Conservation (phyloP, 2,329 filamentous ascomycete genomes). For the Zasmidium citrigriseum region DNA sequence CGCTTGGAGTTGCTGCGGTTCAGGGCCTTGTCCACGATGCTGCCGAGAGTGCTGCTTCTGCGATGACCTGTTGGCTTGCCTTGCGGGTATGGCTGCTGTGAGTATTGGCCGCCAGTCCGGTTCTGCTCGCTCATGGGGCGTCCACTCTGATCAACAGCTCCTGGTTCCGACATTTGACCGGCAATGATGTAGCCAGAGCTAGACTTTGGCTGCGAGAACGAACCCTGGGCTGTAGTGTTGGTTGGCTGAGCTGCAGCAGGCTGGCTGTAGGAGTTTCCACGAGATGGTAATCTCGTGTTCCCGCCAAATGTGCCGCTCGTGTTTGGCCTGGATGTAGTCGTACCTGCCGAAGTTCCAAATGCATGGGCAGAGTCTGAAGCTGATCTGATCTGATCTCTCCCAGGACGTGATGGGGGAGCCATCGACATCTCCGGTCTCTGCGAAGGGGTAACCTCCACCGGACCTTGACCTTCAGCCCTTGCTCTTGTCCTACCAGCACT, state of each 20-base stretch:
- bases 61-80: constrained; percentile 66
- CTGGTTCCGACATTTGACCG: constrained; percentile 55
- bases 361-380: constrained; percentile 49
- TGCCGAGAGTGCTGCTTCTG: constrained; percentile 59
- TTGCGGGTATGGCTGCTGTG: constrained; percentile 60
- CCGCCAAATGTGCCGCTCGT: constrained; percentile 76
- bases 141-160: constrained; percentile 48
- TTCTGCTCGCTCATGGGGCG: constrained; percentile 59
- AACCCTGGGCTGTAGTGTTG: constrained; percentile 84
- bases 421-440: constrained; percentile 29
- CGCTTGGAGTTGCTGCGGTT: constrained; percentile 59
- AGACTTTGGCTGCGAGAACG: constrained; percentile 75
- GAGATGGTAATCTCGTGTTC: constrained; percentile 65
- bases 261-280: constrained; percentile 78
- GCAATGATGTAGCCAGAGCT: constrained; percentile 71
- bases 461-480: constrained; percentile 57
- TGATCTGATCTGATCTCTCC: constrained; percentile 52
- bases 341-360: constrained; percentile 34
- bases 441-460: constrained; percentile 43
- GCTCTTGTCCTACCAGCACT: constrained; percentile 46
- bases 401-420: constrained; percentile 36
- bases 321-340: constrained; percentile 62
- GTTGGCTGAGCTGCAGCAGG: constrained; percentile 85
- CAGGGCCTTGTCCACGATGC: constrained; percentile 78
- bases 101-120: constrained; percentile 48